Evolutionary conservation across 805 yeast genomes (phyloP).

Genomic region (Schwanniomyces sp.): DNA sequence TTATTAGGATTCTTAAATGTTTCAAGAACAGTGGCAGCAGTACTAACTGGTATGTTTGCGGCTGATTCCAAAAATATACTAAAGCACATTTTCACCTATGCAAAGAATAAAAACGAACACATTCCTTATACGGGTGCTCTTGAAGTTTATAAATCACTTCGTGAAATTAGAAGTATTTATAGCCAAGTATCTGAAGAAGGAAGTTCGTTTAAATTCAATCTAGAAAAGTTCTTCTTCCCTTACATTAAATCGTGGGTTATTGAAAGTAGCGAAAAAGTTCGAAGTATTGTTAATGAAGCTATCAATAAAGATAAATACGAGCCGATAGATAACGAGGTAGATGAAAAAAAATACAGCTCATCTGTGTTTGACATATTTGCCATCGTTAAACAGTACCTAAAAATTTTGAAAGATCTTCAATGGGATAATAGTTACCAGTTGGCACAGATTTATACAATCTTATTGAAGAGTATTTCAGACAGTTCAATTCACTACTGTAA

Average conservation of each 20-base stretch:
- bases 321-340: slow-evolving; percentile 45
- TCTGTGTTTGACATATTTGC: slow-evolving; percentile 70
- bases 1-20: slow-evolving; percentile 59
- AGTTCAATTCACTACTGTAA: slow-evolving; percentile 55
- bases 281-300: slow-evolving; percentile 52
- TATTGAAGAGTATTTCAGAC: slow-evolving; percentile 64
- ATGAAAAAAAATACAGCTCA: slow-evolving; percentile 47
- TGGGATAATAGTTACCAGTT: slow-evolving; percentile 69
- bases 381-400: slow-evolving; percentile 56
- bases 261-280: slow-evolving; percentile 48
- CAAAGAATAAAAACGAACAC: slow-evolving; percentile 25
- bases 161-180: slow-evolving; percentile 53
- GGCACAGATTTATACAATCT: slow-evolving; percentile 58
- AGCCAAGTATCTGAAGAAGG: slow-evolving; percentile 45
- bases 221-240: slow-evolving; percentile 55
- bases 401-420: slow-evolving; percentile 54
- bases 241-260: slow-evolving; percentile 37
- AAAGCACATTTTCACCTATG: slow-evolving; percentile 47
- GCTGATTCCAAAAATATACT: slow-evolving; percentile 54
- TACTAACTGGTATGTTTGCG: slow-evolving; percentile 52
- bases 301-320: slow-evolving; percentile 57
- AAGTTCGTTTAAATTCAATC: slow-evolving; percentile 46
- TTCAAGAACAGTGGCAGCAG: slow-evolving; percentile 46
- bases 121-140: slow-evolving; percentile 56
- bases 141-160: slow-evolving; percentile 53